These are phyloP conservation scores for Echium plantagineum DNA, from an alignment of 257 asterid genomes.

Conservation along the genomic window DNA sequence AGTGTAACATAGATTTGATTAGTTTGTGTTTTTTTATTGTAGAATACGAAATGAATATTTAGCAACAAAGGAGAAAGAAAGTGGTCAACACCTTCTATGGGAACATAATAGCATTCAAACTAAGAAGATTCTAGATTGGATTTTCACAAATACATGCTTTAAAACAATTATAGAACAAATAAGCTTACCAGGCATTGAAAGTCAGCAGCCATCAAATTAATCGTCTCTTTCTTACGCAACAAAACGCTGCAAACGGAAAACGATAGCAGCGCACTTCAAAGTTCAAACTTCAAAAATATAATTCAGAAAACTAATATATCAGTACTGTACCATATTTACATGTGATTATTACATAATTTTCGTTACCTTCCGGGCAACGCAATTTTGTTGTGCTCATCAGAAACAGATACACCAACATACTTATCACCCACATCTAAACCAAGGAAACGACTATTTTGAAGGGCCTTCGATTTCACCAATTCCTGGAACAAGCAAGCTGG, in stretches of 20 bases:
- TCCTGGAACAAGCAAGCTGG: slow-evolving; percentile 53
- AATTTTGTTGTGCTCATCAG: slow-evolving; percentile 44
- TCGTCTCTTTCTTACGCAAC: slow-evolving; percentile 48
- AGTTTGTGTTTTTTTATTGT: too few species aligned
- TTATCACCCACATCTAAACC: slow-evolving; percentile 94
- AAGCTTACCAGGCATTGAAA: slow-evolving; percentile 52
- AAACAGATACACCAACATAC: slow-evolving; percentile 79
- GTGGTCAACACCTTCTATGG: too few species aligned
- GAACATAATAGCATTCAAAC: too few species aligned
- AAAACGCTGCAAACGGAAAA: slow-evolving; percentile 54
- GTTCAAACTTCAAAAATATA: too few species aligned
- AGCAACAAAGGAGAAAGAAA: too few species aligned
- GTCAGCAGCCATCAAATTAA: slow-evolving; percentile 58
- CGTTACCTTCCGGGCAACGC: slow-evolving; percentile 69
- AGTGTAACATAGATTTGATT: too few species aligned
- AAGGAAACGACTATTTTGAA: slow-evolving; percentile 42
- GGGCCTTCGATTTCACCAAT: slow-evolving; percentile 34
- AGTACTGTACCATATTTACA: background rate
- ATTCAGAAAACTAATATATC: background rate
- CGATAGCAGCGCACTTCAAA: slow-evolving; percentile 9
- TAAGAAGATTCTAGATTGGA: too few species aligned
- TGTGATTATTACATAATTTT: background rate
- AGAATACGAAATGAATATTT: too few species aligned
- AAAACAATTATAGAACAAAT: background rate
- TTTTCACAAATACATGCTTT: too few species aligned